A percentile compares a stretch with the other conserved stretches of the same genome.
These are phyloP conservation scores for Xerocomellus amylosporus DNA, from an alignment of 768 basidiomycete species.

Conservation along the genomic window DNA sequence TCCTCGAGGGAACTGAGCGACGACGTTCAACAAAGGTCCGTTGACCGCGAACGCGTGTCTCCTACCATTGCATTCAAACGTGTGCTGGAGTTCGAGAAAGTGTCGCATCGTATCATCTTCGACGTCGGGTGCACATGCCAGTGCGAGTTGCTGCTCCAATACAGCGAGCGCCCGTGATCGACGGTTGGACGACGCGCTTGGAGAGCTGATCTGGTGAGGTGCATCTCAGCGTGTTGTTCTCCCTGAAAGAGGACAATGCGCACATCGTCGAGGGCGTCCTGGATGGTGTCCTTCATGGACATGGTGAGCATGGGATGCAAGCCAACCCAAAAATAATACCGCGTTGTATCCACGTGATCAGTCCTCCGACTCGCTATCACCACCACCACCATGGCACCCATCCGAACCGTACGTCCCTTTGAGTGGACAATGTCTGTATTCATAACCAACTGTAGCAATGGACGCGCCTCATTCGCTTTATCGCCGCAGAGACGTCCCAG, in stretches of 20 bases:
- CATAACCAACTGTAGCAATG: constrained; percentile 37
- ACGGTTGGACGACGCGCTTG: constrained; percentile 49
- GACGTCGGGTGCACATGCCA: constrained; percentile 44
- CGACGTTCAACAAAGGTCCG: constrained; percentile 6
- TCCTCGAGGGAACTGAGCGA: constrained; percentile 60
- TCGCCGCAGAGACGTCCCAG: constrained; percentile 68
- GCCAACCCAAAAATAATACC: constrained; percentile 5
- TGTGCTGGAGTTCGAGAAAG: constrained; percentile 69
- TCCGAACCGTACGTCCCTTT: constrained; percentile 46
- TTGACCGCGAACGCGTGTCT: not conserved
- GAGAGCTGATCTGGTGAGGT: constrained; percentile 57
- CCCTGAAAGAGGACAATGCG: constrained; percentile 20
- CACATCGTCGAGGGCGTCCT: constrained; percentile 70
- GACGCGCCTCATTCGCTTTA: constrained; percentile 80
- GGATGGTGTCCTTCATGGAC: constrained; percentile 47
- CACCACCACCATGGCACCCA: constrained; percentile 49
- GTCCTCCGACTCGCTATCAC: not conserved
- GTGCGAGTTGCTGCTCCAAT: constrained; percentile 55
- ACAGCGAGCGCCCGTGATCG: constrained; percentile 54
- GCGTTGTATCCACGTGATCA: constrained; percentile 32
- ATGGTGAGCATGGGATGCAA: constrained; percentile 1
- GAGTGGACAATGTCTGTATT: not conserved
- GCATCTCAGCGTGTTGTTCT: constrained; percentile 9
- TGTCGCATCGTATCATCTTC: constrained; percentile 45
- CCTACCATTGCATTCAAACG: constrained; percentile 82